Evolutionary conservation across 352 stramenopile species (phyloP), one percentile per base, ranked within the genome.

Genomic region (Peronospora farinosa): DNA sequence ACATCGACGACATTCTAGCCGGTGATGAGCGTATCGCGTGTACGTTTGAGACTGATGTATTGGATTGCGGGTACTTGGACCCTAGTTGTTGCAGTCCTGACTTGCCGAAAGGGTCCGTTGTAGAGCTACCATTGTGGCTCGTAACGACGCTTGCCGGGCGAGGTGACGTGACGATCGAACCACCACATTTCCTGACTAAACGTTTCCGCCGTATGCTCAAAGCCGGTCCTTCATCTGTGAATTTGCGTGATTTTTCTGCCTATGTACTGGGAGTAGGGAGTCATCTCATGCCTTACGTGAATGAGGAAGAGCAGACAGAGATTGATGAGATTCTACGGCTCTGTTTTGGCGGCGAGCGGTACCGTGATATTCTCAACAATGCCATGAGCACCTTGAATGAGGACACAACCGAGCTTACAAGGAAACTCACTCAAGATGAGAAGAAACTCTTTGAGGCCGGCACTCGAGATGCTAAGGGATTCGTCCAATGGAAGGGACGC

Each of bases 121-220:
- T 92, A 33, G 82, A 92, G 63, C 65, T 92, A 25, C 82, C 82
- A 40, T 53, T 92, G 49, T 92, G 82, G 82, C 67, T 92, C 30
- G 74, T 64, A n/a, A 64, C 69, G 39, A 59, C 74, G 37, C 64
- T 92, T 19, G 64, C 69, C 9, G 35, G 57, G 12, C 74, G 67
- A 17, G 75, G 68, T 4, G 69, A 86, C 52, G 79, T 89, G 33
- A 49, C 53, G 7, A 50, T 89, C 46, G 63, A 78, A 36, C 60
- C 78, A 41, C 82, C 82, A 25, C 64, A 71, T 46, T 91, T 66
- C 53, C 61, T 92, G 35, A 81, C 66, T 31, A 69, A 63, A 61
- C 82, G 79, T 40, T 92, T 89, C 54, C 78, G 82, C 0, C 77
- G 80, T 42, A 82, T 91, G 74, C 74, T 92, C 33, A 86, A 89